These are phyloP conservation scores for Phytophthora chlamydospora DNA, from an alignment of 352 stramenopile species.

Conservation along the genomic window DNA sequence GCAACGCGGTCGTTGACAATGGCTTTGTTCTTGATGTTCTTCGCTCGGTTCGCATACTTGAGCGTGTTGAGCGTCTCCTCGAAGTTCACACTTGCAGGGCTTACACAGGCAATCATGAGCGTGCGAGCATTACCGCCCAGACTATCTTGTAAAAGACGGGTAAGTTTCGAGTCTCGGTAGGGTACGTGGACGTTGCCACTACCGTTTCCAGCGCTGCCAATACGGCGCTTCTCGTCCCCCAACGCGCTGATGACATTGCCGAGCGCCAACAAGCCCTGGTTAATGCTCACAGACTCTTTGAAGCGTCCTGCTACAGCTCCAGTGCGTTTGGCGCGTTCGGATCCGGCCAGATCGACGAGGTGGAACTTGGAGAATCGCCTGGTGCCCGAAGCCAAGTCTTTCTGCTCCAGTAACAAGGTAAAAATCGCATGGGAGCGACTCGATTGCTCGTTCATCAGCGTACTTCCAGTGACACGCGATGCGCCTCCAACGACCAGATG, in stretches of 20 bases:
- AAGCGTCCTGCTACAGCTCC: constrained; percentile 87
- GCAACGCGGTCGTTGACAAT: constrained; percentile 93
- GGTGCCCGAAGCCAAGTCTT: constrained; percentile 43
- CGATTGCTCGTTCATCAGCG: constrained; percentile 92
- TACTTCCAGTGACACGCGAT: constrained; percentile 85
- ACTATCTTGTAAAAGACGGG: constrained; percentile 86
- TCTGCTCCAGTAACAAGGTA: constrained; percentile 85
- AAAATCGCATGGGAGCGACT: constrained; percentile 93
- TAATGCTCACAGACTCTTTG: constrained; percentile 96
- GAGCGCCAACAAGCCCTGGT: constrained; percentile 94
- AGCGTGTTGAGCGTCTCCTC: constrained; percentile 98
- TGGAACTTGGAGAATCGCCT: constrained; percentile 92
- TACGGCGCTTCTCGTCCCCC: constrained; percentile 88
- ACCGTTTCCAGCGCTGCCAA: constrained; percentile 28
- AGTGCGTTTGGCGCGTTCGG: constrained; percentile 94
- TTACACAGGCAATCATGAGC: constrained; percentile 92
- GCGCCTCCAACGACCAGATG: constrained; percentile 81
- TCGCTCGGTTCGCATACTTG: constrained; percentile 98
- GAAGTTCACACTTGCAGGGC: constrained; percentile 80
- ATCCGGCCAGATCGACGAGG: constrained; percentile 95
- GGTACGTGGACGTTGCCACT: constrained; percentile 71
- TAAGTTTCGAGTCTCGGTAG: constrained; percentile 93
- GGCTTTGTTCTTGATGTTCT: constrained; percentile 99
- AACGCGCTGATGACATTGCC: constrained; percentile 96
- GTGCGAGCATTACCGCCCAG: constrained; percentile 91